phyloP scores from a whole-genome alignment of 495 filamentous ascomycete species.

The Venustampulla echinocandica region DNA sequence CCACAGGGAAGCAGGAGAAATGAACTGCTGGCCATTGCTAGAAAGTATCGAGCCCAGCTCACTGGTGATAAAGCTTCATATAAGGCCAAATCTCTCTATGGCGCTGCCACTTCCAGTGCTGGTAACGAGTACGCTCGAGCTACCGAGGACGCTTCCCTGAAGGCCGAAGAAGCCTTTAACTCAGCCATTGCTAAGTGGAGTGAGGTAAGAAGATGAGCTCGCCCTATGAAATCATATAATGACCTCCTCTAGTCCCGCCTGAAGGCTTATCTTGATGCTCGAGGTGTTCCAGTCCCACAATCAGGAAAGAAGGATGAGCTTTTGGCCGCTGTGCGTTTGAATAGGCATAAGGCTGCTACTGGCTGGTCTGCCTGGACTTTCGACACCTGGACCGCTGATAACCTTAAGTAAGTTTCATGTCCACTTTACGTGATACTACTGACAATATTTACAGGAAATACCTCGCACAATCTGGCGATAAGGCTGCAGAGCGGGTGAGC shows the following conservation, averaged over 20 bases:
- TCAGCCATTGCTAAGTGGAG: slow-evolving; percentile 57
- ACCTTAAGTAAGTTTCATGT: slow-evolving; percentile 58
- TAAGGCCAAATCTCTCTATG: slow-evolving; percentile 11
- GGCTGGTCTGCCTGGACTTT: slow-evolving; percentile 76
- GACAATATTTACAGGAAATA: slow-evolving; percentile 51
- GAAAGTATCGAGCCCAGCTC: slow-evolving; percentile 75
- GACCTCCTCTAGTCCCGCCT: too few species aligned
- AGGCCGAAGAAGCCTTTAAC: slow-evolving; percentile 61
- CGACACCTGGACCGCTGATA: slow-evolving; percentile 72
- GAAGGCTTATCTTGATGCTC: slow-evolving; percentile 67
- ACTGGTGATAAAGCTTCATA: slow-evolving; percentile 52
- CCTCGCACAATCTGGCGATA: slow-evolving; percentile 46
- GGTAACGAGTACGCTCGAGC: slow-evolving; percentile 64
- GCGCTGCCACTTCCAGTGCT: slow-evolving; percentile 15
- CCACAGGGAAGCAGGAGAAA: slow-evolving; percentile 86
- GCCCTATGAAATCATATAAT: too few species aligned
- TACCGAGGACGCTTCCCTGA: slow-evolving; percentile 57
- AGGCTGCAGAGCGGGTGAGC: slow-evolving; percentile 58
- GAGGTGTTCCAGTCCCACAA: slow-evolving; percentile 67
- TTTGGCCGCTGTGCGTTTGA: slow-evolving; percentile 60
- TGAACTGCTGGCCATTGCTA: slow-evolving; percentile 82
- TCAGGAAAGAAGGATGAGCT: slow-evolving; percentile 70
- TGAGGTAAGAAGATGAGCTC: too few species aligned
- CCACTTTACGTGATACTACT: slow-evolving; percentile 9
- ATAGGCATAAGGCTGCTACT: slow-evolving; percentile 62